A percentile compares a stretch with the other conserved stretches of the same genome.
phyloP scores from a whole-genome alignment of 306 rosid species.

The Cucumis hystrix region DNA sequence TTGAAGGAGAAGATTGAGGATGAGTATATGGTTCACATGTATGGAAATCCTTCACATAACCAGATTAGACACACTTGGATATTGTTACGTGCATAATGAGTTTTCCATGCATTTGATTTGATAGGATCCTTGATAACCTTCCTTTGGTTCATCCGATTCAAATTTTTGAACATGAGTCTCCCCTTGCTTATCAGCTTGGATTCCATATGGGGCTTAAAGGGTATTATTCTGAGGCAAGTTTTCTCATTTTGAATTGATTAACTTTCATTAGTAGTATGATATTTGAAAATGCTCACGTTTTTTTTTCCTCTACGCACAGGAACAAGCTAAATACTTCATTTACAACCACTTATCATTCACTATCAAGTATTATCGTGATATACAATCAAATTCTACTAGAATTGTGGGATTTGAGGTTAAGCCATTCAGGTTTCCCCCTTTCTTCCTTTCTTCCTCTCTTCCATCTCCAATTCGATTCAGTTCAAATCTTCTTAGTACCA shows the following conservation, averaged over 20 bases:
- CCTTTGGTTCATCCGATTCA: constrained; percentile 69
- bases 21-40: constrained; percentile 94
- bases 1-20: constrained; percentile 85
- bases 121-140: constrained; percentile 87
- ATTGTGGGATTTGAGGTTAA: constrained; percentile 64
- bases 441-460: neutral
- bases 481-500: constrained; percentile 2
- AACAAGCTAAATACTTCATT: constrained; percentile 38
- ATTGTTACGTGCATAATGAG: constrained; percentile 14
- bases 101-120: constrained; percentile 11
- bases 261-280: neutral
- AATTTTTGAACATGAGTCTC: constrained; percentile 51
- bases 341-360: constrained; percentile 61
- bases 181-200: constrained; percentile 76
- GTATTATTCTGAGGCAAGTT: constrained; percentile 40
- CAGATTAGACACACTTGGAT: neutral
- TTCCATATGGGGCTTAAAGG: constrained; percentile 58
- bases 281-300: constrained; percentile 8
- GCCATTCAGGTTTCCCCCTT: constrained; percentile 40
- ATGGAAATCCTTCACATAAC: neutral
- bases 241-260: constrained; percentile 3
- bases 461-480: neutral
- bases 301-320: constrained; percentile 21
- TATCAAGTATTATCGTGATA: constrained; percentile 43
- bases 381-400: constrained; percentile 36